phyloP scores from a whole-genome alignment of 169 alveolate genomes.

The Blepharisma undulans region DNA sequence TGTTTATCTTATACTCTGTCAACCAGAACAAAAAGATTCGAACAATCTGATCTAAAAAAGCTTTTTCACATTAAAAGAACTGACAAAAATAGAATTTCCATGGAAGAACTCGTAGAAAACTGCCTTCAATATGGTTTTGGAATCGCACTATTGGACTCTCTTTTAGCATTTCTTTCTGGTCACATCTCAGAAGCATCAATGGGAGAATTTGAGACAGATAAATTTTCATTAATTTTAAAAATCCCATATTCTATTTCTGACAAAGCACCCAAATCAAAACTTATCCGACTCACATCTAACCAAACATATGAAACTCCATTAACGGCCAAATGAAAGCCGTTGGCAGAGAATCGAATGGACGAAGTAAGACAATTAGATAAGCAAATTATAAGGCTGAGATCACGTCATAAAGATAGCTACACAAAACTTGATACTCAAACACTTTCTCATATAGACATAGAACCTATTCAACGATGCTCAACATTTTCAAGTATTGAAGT shows the following conservation, averaged over 20 bases:
- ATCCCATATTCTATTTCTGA: background rate
- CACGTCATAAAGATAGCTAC: background rate
- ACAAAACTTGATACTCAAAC: background rate
- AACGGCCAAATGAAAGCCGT: conserved; percentile 26
- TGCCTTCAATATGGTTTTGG: background rate
- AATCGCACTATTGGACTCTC: background rate
- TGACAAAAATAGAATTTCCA: background rate
- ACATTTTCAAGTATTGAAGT: background rate
- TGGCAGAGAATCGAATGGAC: background rate
- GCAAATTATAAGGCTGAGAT: background rate
- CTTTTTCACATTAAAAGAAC: background rate
- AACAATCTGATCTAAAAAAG: background rate
- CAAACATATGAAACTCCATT: conserved; percentile 24
- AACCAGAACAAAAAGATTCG: background rate
- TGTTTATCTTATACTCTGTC: background rate
- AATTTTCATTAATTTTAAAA: background rate
- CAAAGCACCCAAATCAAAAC: background rate
- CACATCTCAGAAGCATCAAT: background rate
- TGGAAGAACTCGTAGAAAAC: background rate
- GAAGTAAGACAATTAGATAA: background rate
- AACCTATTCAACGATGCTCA: background rate
- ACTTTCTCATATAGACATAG: background rate
- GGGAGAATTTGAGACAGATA: background rate
- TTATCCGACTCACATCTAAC: background rate
- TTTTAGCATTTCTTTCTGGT: background rate